Evolutionary conservation across 73 alveolate genomes (phyloP).

Genomic region (Loxodes magnus): DNA sequence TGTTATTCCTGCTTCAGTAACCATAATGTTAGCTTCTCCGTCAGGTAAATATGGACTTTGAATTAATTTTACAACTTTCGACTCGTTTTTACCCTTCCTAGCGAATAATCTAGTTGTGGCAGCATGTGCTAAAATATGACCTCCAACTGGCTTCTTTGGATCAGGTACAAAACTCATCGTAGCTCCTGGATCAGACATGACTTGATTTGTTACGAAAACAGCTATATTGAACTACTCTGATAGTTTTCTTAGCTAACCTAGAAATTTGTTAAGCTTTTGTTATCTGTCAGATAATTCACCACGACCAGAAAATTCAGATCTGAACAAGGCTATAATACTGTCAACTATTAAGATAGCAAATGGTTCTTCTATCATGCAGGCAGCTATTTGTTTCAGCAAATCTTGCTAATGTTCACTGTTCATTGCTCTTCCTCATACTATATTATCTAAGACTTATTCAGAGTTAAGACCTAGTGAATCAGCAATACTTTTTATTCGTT

Average conservation of each 20-base stretch:
- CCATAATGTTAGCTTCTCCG: constrained; percentile 81
- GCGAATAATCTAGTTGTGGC: constrained; percentile 77
- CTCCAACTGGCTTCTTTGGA: constrained; percentile 96
- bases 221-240: constrained; percentile 79
- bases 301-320: constrained; percentile 89
- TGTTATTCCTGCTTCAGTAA: too few species aligned
- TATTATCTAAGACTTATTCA: constrained; percentile 58
- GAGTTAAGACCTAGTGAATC: constrained; percentile 66
- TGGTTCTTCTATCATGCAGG: constrained; percentile 64
- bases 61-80: constrained; percentile 87
- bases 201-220: constrained; percentile 82
- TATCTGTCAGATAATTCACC: constrained; percentile 92
- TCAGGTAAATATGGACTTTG: constrained; percentile 98
- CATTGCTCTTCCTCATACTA: constrained; percentile 66
- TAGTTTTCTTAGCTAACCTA: constrained; percentile 70
- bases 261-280: constrained; percentile 70
- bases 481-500: constrained; percentile 74
- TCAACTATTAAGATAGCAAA: constrained; percentile 79
- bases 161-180: constrained; percentile 59
- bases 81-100: constrained; percentile 91
- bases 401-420: constrained; percentile 69
- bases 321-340: constrained; percentile 89
- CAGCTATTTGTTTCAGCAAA: constrained; percentile 52
- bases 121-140: constrained; percentile 95
- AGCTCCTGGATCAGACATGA: constrained; percentile 94